Evolutionary conservation across 164 flowering plant genomes (phyloP).

Genomic region (Berberis thunbergii): DNA sequence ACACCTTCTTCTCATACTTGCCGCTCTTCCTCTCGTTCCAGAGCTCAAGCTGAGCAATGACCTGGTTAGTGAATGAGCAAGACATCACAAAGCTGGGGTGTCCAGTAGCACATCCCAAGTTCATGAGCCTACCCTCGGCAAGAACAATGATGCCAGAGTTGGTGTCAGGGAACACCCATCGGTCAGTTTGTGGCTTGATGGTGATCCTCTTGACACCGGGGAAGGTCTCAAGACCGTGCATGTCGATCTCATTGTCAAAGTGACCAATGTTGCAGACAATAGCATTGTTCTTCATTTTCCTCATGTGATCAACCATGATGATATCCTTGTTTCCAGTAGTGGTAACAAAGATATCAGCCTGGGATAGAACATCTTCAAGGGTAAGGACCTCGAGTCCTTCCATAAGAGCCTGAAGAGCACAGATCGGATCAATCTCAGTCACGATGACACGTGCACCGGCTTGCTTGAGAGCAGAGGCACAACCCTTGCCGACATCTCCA

Average conservation of each 20-base stretch:
- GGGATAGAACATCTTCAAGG: constrained; percentile 10
- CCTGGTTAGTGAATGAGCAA: constrained; percentile 15
- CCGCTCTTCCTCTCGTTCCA: constrained; percentile 15
- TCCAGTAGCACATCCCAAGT: constrained; percentile 18
- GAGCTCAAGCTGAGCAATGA: constrained; percentile 17
- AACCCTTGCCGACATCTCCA: constrained; percentile 19
- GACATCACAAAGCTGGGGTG: constrained; percentile 20
- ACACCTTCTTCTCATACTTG: constrained; percentile 16
- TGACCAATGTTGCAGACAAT: constrained; percentile 18
- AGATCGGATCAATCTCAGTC: constrained; percentile 16
- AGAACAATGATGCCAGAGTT: constrained; percentile 13
- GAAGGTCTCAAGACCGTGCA: constrained; percentile 12
- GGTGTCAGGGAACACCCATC: constrained; percentile 20
- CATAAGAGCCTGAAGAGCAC: constrained; percentile 16
- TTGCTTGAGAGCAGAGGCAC: constrained; percentile 13
- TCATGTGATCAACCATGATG: constrained; percentile 18
- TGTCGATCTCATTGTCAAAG: constrained; percentile 16
- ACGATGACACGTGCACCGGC: constrained; percentile 16
- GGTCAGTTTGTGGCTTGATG: constrained; percentile 16
- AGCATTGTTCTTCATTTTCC: constrained; percentile 21
- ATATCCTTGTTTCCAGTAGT: constrained; percentile 18
- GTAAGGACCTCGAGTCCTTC: constrained; percentile 9
- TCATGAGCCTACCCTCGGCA: constrained; percentile 16
- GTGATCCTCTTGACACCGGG: constrained; percentile 15
- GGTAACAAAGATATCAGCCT: constrained; percentile 16